phyloP scores from a whole-genome alignment of 441 rosid genomes.

The Theobroma grandiflorum region DNA sequence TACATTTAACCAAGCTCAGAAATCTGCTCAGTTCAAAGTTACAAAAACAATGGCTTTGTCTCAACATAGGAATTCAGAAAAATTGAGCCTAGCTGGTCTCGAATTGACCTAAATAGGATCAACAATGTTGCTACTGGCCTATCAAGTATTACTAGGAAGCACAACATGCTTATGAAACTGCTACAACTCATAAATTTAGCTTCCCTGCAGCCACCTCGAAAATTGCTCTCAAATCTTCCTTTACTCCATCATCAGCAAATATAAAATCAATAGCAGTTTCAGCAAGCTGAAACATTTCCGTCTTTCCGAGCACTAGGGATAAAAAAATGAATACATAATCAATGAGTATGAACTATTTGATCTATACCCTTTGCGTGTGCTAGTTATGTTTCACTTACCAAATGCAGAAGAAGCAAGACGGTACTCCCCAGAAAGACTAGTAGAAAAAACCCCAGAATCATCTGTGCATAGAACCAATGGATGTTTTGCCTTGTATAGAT shows the following conservation, averaged over 20 bases:
- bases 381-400: slow-evolving; percentile 47
- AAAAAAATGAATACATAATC: background rate
- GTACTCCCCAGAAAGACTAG: slow-evolving; percentile 79
- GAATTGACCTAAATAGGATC: background rate
- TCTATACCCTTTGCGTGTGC: slow-evolving; percentile 19
- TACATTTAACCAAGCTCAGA: too few relatives aligned
- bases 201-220: slow-evolving; percentile 52
- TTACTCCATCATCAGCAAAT: slow-evolving; percentile 76
- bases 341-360: slow-evolving; percentile 20
- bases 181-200: slow-evolving; percentile 37
- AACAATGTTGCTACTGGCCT: background rate
- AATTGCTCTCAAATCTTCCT: slow-evolving; percentile 55
- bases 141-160: slow-evolving; percentile 9
- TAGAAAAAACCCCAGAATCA: slow-evolving; percentile 89
- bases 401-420: slow-evolving; percentile 75
- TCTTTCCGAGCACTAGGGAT: slow-evolving; percentile 65
- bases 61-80: background rate
- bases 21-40: background rate
- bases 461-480: slow-evolving; percentile 89
- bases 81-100: slow-evolving; percentile 3
- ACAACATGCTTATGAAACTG: background rate
- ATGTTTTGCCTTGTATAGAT: slow-evolving; percentile 74
- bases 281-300: slow-evolving; percentile 73
- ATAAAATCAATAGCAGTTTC: slow-evolving; percentile 65
- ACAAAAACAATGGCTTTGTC: background rate